Base-by-base conservation (phyloP, 768 basidiomycete genomes). In the Kwoniella mangroviensis region DNA sequence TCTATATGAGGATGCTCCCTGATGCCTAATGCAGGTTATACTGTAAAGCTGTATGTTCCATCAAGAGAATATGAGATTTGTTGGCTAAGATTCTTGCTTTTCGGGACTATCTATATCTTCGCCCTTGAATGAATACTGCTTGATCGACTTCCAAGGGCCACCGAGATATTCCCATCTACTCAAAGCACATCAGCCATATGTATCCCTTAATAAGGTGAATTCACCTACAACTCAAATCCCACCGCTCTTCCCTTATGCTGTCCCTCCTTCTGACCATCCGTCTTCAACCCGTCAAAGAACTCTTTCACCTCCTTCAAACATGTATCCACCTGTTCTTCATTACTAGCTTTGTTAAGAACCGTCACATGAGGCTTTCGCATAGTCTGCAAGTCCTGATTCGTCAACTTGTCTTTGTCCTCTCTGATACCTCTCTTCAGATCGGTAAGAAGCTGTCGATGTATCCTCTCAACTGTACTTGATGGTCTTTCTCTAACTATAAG, bases 211-310 rank as follows among this genome's bases (percentile, higher is more conserved):
- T 13, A 12, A 22, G 55, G 4, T 22, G 13, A 34, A 34, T 21
- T 56, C 42, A 73, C 78, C 68, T 55, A 79, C 78, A 79, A 52
- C 53, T 79, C 74, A 43, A 79, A 75, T 41, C 78, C 78, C 15
- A 75, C 65, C 3, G 76, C 76, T 42, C 64, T 55, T 0, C 78
- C 78, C 15, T 68, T 66, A 58, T 74, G 64, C 56, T 73, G 72
- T 11, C 72, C 75, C 22, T 45, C 65, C 24, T 67, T 67, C 54
- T 75, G 65, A 9, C 68, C 73, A 42, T 63, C 69, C 40, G 68
- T 59, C 52, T 75, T 72, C 68, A 77, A 65, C 22, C 49, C 42
- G 22, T 70, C 70, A 40, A 79, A 79, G 15, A 74, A 26, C 60
- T 72, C 63, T 51, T 66, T 64, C 19, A 79, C 68, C 61, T 79